phyloP scores from a whole-genome alignment of 2,329 filamentous ascomycete species.

The Dendryphion nanum region DNA sequence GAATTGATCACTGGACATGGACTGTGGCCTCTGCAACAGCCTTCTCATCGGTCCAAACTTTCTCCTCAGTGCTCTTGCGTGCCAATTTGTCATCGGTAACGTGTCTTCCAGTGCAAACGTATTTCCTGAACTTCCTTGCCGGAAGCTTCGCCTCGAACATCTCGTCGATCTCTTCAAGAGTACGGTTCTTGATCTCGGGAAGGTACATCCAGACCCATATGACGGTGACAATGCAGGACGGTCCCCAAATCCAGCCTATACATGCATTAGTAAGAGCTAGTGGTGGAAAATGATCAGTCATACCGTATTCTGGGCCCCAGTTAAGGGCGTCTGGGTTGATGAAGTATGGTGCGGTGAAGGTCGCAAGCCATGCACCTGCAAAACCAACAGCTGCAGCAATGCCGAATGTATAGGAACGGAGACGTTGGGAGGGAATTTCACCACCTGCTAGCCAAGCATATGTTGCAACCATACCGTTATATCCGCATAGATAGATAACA shows the following conservation, averaged over 20 bases:
- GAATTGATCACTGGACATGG: conserved; percentile 8
- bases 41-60: conserved; percentile 19
- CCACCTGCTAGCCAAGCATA: conserved; percentile 60
- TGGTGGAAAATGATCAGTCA: no score
- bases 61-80: conserved; percentile 9
- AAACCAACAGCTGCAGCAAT: conserved; percentile 54
- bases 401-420: conserved; percentile 58
- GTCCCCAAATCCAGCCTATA: conserved; percentile 54
- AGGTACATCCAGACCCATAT: conserved; percentile 46
- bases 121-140: conserved; percentile 31
- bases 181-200: conserved; percentile 55
- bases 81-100: conserved; percentile 13
- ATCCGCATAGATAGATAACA: conserved; percentile 54
- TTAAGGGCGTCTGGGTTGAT: conserved; percentile 55
- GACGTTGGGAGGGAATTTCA: conserved; percentile 57
- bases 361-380: conserved; percentile 55
- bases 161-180: conserved; percentile 56
- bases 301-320: conserved; percentile 58
- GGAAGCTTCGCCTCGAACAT: conserved; percentile 46
- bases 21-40: conserved; percentile 11
- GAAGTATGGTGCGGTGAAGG: conserved; percentile 60
- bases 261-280: no score
- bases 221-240: conserved; percentile 30
- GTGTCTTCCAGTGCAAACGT: conserved; percentile 24
- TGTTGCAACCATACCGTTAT: conserved; percentile 55